These are phyloP conservation scores for Solanum hybrid DNA, from an alignment of 305 asterid genomes.

Conservation along the genomic window DNA sequence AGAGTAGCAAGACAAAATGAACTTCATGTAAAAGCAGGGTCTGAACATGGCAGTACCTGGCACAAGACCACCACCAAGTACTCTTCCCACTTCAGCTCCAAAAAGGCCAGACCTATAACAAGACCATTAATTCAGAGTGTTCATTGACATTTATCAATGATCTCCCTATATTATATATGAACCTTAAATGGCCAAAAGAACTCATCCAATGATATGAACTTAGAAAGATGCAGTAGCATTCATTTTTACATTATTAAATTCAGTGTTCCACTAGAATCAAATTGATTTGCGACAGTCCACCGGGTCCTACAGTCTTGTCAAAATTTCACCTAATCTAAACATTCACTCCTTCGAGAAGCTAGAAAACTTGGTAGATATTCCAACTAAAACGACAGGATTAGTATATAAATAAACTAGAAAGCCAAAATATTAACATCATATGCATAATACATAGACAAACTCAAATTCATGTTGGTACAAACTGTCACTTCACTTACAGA, in stretches of 20 bases:
- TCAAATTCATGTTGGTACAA: not conserved
- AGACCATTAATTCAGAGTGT: constrained; percentile 1
- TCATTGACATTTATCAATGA: not conserved
- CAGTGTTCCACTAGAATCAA: not conserved
- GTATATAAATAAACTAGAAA: not conserved
- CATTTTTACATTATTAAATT: not conserved
- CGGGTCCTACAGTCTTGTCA: not conserved
- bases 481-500: constrained; percentile 35
- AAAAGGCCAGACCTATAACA: constrained; percentile 63
- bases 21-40: not conserved
- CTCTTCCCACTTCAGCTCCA: constrained; percentile 93
- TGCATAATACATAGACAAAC: not conserved
- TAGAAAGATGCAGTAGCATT: not conserved
- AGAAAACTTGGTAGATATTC: not conserved
- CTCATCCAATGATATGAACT: not conserved
- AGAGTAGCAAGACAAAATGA: not conserved
- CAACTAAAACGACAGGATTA: not conserved
- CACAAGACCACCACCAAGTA: constrained; percentile 96
- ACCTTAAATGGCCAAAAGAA: not conserved
- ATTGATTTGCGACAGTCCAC: not conserved
- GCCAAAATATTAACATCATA: not conserved
- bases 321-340: not conserved
- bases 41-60: constrained; percentile 46
- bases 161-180: not conserved
- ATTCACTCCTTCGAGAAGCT: not conserved